A percentile compares a stretch with the other conserved stretches of the same genome.
phyloP scores from a whole-genome alignment of 352 stramenopile species.

The Phytopythium sindhum region DNA sequence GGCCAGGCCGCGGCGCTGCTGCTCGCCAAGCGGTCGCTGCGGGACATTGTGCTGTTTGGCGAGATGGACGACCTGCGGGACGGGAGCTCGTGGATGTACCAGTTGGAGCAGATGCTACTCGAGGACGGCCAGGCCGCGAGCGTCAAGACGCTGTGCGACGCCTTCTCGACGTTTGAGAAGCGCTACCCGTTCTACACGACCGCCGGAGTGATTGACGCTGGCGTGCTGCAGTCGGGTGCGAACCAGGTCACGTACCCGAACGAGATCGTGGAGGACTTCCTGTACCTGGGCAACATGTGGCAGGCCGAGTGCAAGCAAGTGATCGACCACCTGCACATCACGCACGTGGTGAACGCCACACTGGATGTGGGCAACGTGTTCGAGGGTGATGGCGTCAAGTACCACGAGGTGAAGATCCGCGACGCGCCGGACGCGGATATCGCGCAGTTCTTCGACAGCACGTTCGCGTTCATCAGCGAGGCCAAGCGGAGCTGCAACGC shows the following conservation, averaged over 20 bases:
- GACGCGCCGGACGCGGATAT: conserved; percentile 48
- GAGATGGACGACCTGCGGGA: conserved; percentile 24
- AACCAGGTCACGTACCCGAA: conserved; percentile 66
- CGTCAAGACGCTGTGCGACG: conserved; percentile 40
- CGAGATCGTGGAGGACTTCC: conserved; percentile 56
- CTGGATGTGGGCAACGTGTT: conserved; percentile 59
- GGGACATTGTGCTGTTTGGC: conserved; percentile 52
- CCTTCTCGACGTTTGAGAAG: conserved; percentile 33
- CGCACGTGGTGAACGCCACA: conserved; percentile 66
- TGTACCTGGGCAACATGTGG: conserved; percentile 79
- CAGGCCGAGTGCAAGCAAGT: conserved; percentile 54
- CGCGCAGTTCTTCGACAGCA: conserved; percentile 34
- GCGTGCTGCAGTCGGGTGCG: conserved; percentile 23
- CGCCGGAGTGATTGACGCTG: conserved; percentile 12
- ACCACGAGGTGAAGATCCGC: conserved; percentile 61
- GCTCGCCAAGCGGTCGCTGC: conserved; percentile 32
- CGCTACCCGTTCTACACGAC: conserved; percentile 75
- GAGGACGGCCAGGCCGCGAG: conserved; percentile 39
- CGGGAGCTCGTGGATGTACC: conserved; percentile 32
- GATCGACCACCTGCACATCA: conserved; percentile 59
- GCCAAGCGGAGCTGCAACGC: conserved; percentile 15
- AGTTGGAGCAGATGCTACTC: conserved; percentile 38
- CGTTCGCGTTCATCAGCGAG: conserved; percentile 43
- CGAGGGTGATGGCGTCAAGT: conserved; percentile 35
- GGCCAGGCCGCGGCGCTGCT: conserved; percentile 22